These are phyloP conservation scores for Venturia asperata DNA, from an alignment of 2,329 filamentous ascomycete species.

Conservation along the genomic window DNA sequence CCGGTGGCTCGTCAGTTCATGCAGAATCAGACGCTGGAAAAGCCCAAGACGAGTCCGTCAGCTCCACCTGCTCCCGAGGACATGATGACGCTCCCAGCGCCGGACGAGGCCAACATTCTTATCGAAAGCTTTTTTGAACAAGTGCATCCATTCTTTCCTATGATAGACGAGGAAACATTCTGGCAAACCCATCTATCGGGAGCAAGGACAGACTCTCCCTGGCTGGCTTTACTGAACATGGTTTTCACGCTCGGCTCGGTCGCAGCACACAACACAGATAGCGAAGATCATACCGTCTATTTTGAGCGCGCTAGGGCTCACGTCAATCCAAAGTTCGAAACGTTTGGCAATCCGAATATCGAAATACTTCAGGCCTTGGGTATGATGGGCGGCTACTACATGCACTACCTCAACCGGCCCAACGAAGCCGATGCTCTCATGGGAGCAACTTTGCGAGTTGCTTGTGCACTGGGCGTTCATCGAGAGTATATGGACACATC, in stretches of 20 bases:
- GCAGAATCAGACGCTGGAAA: constrained; percentile 33
- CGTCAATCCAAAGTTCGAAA: constrained; percentile 51
- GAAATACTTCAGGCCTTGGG: constrained; percentile 66
- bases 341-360: constrained; percentile 62
- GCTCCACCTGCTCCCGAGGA: constrained; percentile 29
- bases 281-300: constrained; percentile 62
- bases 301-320: constrained; percentile 62
- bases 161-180: constrained; percentile 66
- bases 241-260: constrained; percentile 71
- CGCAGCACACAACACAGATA: constrained; percentile 54
- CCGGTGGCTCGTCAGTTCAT: constrained; percentile 45
- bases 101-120: constrained; percentile 57
- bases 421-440: constrained; percentile 70
- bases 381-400: constrained; percentile 67
- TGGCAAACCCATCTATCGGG: constrained; percentile 57
- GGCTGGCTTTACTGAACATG: constrained; percentile 68
- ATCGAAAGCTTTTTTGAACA: constrained; percentile 71
- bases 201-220: constrained; percentile 55
- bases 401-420: constrained; percentile 70
- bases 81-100: constrained; percentile 48
- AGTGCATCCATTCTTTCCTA: constrained; percentile 63
- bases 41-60: neutral
- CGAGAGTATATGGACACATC: constrained; percentile 48
- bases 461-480: constrained; percentile 65
- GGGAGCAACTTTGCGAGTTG: constrained; percentile 65